These are phyloP conservation scores for Pyrenophora teres DNA, from an alignment of 2,329 filamentous ascomycete genomes.

Conservation along the genomic window DNA sequence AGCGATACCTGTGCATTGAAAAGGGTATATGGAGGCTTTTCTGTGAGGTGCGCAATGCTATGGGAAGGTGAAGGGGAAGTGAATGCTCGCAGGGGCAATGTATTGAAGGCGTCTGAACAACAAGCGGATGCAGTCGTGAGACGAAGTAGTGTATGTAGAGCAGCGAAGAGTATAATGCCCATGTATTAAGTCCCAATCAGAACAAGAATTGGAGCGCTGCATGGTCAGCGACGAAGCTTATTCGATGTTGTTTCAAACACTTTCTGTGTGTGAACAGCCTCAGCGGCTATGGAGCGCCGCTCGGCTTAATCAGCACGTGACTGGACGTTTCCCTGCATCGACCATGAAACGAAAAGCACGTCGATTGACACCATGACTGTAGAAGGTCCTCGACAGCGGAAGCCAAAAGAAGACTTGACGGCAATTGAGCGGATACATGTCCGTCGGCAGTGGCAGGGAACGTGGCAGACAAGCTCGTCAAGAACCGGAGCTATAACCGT, in stretches of 20 bases:
- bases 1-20: not conserved
- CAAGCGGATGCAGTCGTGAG: not conserved
- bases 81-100: too few relatives aligned
- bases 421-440: too few relatives aligned
- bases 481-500: not conserved
- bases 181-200: not conserved
- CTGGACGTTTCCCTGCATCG: too few relatives aligned
- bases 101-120: not conserved
- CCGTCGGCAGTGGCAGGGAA: not conserved
- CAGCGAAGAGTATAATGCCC: not conserved
- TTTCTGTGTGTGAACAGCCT: slow-evolving; percentile 14
- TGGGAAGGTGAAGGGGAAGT: too few relatives aligned
- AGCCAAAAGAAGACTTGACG: too few relatives aligned
- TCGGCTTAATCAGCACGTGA: too few relatives aligned
- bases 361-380: too few relatives aligned
- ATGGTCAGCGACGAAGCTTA: not conserved
- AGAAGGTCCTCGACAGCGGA: too few relatives aligned
- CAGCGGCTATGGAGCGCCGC: slow-evolving; percentile 21
- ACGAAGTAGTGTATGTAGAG: not conserved
- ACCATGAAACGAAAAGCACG: too few relatives aligned
- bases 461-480: not conserved
- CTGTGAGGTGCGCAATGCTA: not conserved
- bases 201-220: not conserved
- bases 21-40: not conserved
- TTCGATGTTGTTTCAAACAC: slow-evolving; percentile 2